Base-by-base conservation (phyloP, 1,139 yeast species). In the Kodamaea sp. region DNA sequence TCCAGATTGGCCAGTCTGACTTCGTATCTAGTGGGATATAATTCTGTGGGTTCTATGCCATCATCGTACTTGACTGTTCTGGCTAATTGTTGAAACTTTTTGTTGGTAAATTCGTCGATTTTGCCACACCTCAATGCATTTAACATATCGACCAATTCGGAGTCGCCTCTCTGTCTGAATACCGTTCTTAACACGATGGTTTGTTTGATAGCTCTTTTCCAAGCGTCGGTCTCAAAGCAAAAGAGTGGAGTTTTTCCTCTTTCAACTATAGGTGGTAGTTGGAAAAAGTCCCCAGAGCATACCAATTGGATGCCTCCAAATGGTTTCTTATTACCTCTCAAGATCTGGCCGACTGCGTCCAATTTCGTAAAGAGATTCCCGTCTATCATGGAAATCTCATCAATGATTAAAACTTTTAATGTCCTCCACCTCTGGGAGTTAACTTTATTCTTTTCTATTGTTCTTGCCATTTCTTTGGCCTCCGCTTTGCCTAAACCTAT, bases 241-340 rank as follows among this genome's bases (percentile, higher is more conserved):
- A 76, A 81, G 23, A 59, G 60, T 2, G 61, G 53, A 13, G 53
- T 51, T 7, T 59, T 52, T 1, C 61, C 60, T 9, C 11, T 35
- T 31, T 21, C 59, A 57, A 33, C 67, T 5, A 89, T 94, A 0
- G 97, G 97, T 0, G 97, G 97, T 26, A 89, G 64, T 55, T 89
- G 97, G 57, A 81, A 89, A 57, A 89, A 88, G 59, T 89, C 97
- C 4, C 97, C 97, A 56, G 94, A 83, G 28, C 86, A 74, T 23
- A 89, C 76, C 8, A 89, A 50, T 50, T 89, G 97, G 24, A 89
- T 83, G 0, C 96, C 97, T 11, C 97, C 97, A 66, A 89, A 89
- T 0, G 96, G 95, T 25, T 39, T 34, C 7, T 56, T 56, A 38
- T 59, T 70, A 23, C 65, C 66, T 25, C 88, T 62, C 5, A 88